Conservation (phyloP, 495 filamentous ascomycete species). For the Penicillium bialowiezense region DNA sequence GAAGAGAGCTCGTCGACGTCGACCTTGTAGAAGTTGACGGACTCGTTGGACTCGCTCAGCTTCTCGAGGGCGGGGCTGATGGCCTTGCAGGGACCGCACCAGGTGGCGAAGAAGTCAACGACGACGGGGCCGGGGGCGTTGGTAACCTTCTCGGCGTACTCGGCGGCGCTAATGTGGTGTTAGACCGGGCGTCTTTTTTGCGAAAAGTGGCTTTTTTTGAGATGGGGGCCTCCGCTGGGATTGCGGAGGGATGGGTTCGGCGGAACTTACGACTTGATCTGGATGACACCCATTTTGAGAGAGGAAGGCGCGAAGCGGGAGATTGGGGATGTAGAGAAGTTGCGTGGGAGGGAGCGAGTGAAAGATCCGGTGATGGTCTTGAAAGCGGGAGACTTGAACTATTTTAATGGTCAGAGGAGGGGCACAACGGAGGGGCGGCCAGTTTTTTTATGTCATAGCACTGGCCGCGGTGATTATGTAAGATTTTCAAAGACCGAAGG, state of each 20-base stretch:
- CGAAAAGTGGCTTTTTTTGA: too few species aligned
- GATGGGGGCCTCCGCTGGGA: background rate
- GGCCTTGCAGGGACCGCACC: constrained; percentile 95
- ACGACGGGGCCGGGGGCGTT: constrained; percentile 57
- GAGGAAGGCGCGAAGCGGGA: constrained; percentile 45
- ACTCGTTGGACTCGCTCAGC: constrained; percentile 53
- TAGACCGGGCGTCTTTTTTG: background rate
- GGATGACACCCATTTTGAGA: constrained; percentile 47
- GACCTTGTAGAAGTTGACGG: constrained; percentile 80
- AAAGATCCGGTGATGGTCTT: constrained; percentile 16
- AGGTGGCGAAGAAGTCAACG: constrained; percentile 83
- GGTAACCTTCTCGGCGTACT: constrained; percentile 45
- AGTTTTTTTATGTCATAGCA: constrained; percentile 29
- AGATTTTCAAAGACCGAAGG: constrained; percentile 19
- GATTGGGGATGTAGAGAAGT: constrained; percentile 34
- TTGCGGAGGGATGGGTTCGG: background rate
- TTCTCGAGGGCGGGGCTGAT: constrained; percentile 73
- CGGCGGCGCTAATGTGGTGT: constrained; percentile 49
- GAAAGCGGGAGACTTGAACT: constrained; percentile 15
- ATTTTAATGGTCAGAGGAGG: constrained; percentile 17
- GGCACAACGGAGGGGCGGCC: constrained; percentile 25
- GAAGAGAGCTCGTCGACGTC: constrained; percentile 83
- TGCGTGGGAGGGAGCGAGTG: constrained; percentile 27
- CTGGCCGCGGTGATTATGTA: constrained; percentile 23
- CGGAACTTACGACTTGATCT: constrained; percentile 34